phyloP scores from a whole-genome alignment of 2,329 filamentous ascomycete genomes.

The Aurifilum marmelostoma region DNA sequence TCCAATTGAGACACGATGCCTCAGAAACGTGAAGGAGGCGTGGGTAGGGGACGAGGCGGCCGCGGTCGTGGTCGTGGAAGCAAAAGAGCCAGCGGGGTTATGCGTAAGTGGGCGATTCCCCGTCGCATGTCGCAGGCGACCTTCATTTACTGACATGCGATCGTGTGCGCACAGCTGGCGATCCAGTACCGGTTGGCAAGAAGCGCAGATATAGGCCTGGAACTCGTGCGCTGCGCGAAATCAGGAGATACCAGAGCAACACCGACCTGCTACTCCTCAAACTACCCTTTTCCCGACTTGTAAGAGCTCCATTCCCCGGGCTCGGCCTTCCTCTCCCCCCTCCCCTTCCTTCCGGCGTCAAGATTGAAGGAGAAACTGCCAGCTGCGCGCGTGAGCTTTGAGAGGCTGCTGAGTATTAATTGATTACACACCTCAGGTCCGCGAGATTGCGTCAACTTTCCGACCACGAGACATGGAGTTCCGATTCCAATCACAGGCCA shows the following conservation, averaged over 20 bases:
- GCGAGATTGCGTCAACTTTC: constrained; percentile 72
- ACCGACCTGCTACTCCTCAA: constrained; percentile 85
- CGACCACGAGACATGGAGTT: constrained; percentile 69
- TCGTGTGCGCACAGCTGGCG: constrained; percentile 60
- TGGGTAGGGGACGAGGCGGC: neutral
- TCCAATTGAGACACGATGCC: neutral
- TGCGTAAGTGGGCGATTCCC: constrained; percentile 40
- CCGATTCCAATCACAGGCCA: constrained; percentile 95
- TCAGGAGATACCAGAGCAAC: constrained; percentile 84
- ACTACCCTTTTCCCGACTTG: constrained; percentile 78
- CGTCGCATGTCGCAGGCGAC: constrained; percentile 7
- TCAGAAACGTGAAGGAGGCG: constrained; percentile 4
- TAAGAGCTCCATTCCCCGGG: constrained; percentile 37
- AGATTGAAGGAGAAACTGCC: neutral
- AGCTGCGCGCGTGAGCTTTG: neutral
- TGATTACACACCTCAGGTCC: constrained; percentile 49
- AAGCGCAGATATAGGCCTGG: constrained; percentile 74
- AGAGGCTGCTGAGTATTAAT: neutral
- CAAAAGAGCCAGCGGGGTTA: constrained; percentile 44
- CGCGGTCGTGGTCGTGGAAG: constrained; percentile 8
- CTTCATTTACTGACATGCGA: constrained; percentile 33
- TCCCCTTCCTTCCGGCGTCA: no score
- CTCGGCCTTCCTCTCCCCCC: no score
- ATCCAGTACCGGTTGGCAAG: constrained; percentile 67
- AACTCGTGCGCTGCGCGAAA: constrained; percentile 88